Conservation (phyloP, 495 filamentous ascomycete genomes). For the Xylaria scruposa region DNA sequence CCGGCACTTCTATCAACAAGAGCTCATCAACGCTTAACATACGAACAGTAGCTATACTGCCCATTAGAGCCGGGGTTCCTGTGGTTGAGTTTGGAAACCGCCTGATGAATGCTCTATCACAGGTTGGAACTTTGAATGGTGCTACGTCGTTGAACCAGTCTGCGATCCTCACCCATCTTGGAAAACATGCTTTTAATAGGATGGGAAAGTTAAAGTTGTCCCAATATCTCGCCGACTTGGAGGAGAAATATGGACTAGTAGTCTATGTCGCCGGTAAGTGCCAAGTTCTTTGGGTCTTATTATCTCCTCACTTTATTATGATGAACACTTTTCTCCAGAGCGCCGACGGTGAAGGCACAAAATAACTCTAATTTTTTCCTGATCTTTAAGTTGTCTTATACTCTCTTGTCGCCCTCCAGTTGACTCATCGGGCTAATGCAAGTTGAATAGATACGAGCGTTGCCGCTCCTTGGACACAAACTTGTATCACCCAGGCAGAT, state of each 20-base stretch:
- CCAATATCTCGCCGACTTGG: constrained; percentile 94
- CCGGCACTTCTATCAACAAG: constrained; percentile 66
- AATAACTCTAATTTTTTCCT: constrained; percentile 59
- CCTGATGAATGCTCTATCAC: constrained; percentile 83
- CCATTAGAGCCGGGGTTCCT: constrained; percentile 88
- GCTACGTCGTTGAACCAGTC: constrained; percentile 93
- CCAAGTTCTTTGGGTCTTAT: not conserved
- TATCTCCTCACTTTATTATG: constrained; percentile 41
- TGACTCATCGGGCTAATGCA: constrained; percentile 29
- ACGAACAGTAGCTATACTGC: constrained; percentile 88
- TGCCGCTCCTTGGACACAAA: constrained; percentile 97
- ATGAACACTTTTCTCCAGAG: constrained; percentile 51
- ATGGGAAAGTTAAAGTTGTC: constrained; percentile 97
- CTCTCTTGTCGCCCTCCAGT: not conserved
- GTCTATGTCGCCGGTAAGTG: constrained; percentile 87
- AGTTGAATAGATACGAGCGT: constrained; percentile 76
- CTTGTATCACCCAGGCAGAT: constrained; percentile 95
- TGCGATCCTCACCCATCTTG: constrained; percentile 91
- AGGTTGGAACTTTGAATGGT: constrained; percentile 86
- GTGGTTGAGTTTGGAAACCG: constrained; percentile 94
- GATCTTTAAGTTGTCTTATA: constrained; percentile 31
- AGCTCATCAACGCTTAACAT: constrained; percentile 89
- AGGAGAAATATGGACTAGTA: constrained; percentile 96
- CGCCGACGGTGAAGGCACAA: constrained; percentile 49
- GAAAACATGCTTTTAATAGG: constrained; percentile 92